Evolutionary conservation across 495 filamentous ascomycete species (phyloP).

Genomic region (Lasiosphaeria hispida): DNA sequence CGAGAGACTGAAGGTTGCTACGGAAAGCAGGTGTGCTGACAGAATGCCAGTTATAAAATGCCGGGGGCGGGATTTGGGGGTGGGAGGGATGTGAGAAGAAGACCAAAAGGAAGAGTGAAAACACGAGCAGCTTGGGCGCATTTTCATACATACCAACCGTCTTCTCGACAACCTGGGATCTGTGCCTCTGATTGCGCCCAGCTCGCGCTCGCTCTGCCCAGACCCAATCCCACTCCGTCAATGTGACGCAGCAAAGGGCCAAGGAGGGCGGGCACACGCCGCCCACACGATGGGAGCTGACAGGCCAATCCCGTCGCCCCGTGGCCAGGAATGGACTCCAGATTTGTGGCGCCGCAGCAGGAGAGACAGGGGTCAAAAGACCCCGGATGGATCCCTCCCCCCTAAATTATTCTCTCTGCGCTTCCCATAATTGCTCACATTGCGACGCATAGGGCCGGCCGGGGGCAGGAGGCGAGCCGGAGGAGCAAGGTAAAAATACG

Average conservation of each 20-base stretch:
- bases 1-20: conserved; percentile 14
- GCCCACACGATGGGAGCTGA: not conserved
- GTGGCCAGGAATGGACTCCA: conserved; percentile 15
- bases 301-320: conserved; percentile 1
- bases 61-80: not conserved
- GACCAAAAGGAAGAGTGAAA: conserved; percentile 3
- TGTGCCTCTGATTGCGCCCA: conserved; percentile 1
- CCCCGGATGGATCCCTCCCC: conserved; percentile 7
- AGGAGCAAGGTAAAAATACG: not conserved
- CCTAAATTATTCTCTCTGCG: not conserved
- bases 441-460: not conserved
- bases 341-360: conserved; percentile 10
- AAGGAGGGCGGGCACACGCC: not conserved
- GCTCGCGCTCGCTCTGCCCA: not conserved
- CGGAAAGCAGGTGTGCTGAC: conserved; percentile 3
- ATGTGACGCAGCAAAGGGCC: conserved; percentile 9
- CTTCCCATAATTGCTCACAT: not conserved
- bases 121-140: not conserved
- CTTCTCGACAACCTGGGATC: not conserved
- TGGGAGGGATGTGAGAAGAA: conserved; percentile 1
- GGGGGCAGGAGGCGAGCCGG: not conserved
- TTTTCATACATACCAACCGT: not conserved
- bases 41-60: conserved; percentile 6
- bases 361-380: not conserved
- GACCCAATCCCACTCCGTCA: not conserved